Evolutionary conservation across 768 basidiomycete genomes (phyloP), one percentile per base, ranked within the genome.

Genomic region (Pulveroboletus frians): DNA sequence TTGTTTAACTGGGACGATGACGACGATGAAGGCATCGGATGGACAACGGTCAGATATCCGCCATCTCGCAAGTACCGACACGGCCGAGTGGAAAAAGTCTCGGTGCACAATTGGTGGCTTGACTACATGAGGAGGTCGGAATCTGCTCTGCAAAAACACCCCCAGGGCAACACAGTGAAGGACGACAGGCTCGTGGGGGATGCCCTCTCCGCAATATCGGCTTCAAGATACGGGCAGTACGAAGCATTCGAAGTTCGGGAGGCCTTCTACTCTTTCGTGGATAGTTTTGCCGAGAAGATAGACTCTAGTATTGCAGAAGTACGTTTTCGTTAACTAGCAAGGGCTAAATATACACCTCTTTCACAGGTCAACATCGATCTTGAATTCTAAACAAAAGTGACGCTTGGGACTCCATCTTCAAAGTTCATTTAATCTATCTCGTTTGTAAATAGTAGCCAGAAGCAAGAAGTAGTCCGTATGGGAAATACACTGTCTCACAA

Each of bases 361-460:
- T 15, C 41, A 27, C 30, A 62, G 50, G 46, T 59, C 18, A 17
- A 53, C 14, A 60, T 50, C 49, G 15, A 38, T 39, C 36, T 53
- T 18, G 53, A 23, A 29, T 46, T 47, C 27, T 42, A 29, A 52
- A 13, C 14, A 34, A 23, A 20, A 17, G 26, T 21, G 9, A 45
- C n/a, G 5, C 21, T 14, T 1, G 5, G 26, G 13, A 40, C 20
- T 29, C 43, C 11, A n/a, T 10, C n/a, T 7, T 23, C 15, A 23
- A 38, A 20, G 18, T 42, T 10, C 47, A 35, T 39, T 29, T 7
- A 0, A 36, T 45, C 47, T 43, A 49, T 48, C 37, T 42, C 43
- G 20, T 23, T 44, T 45, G 43, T 56, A 56, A 57, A 51, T 47
- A 50, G 46, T 35, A 52, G 23, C 23, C 23, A 23, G 36, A 41